Base-by-base conservation (phyloP, 2,329 filamentous ascomycete species). In the Xylaria sp. region DNA sequence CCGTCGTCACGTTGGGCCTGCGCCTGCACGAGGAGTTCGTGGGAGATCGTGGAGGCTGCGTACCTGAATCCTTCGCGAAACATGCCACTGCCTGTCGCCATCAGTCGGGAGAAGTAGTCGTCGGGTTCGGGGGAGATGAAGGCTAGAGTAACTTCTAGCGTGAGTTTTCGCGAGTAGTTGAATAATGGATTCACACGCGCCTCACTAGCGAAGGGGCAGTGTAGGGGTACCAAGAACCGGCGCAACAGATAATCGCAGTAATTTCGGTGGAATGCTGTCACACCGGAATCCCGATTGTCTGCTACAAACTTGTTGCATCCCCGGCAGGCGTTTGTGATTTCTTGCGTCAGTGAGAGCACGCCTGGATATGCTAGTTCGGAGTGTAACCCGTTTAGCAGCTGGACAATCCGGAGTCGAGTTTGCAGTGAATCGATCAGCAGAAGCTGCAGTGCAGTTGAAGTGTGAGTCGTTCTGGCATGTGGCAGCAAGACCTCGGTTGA, bases 171-270 rank as follows among this genome's bases (percentile, higher is more conserved):
- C 0, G 82, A 85, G 72, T 80, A 83, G 64, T 83, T 77, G 67
- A 79, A 86, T 4, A 78, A 61, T 0, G 81, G 82, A 52, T 84
- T 78, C 1, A 68, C 65, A 4, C 71, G 75, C 9, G 82, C 78
- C 61, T 77, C 73, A 38, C 71, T 71, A 38, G 78, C 78, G 68
- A 82, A 86, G 0, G 80, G 76, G 7, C 78, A 79, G 64, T 89
- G 85, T 0, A 89, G 74, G 0, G 80, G 78, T 14, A 88, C 78
- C 2, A 87, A 67, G 67, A 86, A 87, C 14, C 86, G 82, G 4
- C 83, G 82, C 3, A 84, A 75, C 0, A 84, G 74, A 42, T 82
- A 80, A 51, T 86, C 80, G 25, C 85, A 72, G 4, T 87, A 69
- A 60, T 84, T 84, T 1, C 78, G 72, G 42, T 82, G 78, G 60